Base-by-base conservation (phyloP, 257 asterid species). In the Salvia hispanica region DNA sequence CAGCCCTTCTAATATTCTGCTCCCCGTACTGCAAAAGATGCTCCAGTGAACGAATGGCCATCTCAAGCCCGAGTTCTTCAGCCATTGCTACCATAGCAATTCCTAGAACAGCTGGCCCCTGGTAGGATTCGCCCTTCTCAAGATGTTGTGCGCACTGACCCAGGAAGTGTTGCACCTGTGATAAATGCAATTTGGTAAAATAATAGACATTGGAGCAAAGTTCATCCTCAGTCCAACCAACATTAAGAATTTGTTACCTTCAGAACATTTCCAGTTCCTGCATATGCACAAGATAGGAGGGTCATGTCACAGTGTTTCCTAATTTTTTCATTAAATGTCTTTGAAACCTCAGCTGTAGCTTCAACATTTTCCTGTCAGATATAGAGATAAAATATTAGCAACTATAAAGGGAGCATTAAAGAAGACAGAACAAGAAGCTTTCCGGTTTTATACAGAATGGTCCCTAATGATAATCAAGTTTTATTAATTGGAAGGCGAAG, bases 71-170 rank as follows among this genome's bases (percentile, higher is more conserved):
- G 34, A 93, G 80, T 62, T 93, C 99, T 87, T 93, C 99, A 51
- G 89, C 96, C 97, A 93, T 93, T 70, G 97, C 90, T 64, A 93
- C 99, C 95, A 93, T 88, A 43, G 97, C 99, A 78, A 94, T 94
- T 53, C 99, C 99, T 42, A 94, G 97, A 63, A 93, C 91, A 74
- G 97, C 96, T 3, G 95, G 94, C 58, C 97, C 97, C 74, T 90
- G 99, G 74, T 76, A 85, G 14, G 89, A 78, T 76, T 90, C 96
- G 6, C 96, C 95, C 74, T 85, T 90, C 73, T 90, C 95, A 42
- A 90, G 90, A 81, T 93, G 96, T 61, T 85, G 89, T 0, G 95
- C 95, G 79, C 99, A 94, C 72, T 93, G 94, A 64, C 95, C 91
- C 58, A 93, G 92, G 70, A 93, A 82, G 78, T 86, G 95, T 82